Conservation (phyloP, 2,329 filamentous ascomycete species). For the Talaromyces sp. region DNA sequence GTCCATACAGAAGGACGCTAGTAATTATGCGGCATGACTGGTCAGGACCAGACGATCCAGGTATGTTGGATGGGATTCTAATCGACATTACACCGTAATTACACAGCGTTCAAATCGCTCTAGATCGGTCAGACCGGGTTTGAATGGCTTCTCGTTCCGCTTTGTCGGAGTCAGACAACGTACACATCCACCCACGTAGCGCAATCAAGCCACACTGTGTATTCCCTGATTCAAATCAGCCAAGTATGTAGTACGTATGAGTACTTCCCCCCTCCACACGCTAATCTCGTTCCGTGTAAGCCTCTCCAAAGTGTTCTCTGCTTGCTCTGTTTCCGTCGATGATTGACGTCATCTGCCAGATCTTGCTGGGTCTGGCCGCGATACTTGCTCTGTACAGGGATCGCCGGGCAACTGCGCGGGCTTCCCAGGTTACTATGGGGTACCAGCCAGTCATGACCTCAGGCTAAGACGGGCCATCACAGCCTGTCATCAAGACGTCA, state of each 20-base stretch:
- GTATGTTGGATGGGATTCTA: background rate
- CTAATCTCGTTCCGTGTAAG: background rate
- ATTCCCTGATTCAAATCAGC: background rate
- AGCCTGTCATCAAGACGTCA: constrained; percentile 18
- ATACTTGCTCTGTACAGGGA: background rate
- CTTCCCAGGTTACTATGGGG: background rate
- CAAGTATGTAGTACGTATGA: too few species aligned
- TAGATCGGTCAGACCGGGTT: background rate
- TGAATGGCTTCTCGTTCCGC: background rate
- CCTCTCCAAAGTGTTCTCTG: background rate
- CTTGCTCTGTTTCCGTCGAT: constrained; percentile 7
- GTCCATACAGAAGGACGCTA: background rate
- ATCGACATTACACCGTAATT: background rate
- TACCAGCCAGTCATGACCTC: constrained; percentile 10
- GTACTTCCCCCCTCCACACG: background rate
- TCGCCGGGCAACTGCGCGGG: background rate
- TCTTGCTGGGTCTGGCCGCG: background rate
- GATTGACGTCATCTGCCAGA: constrained; percentile 6
- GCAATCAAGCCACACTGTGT: background rate
- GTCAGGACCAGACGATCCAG: background rate
- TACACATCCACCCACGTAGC: background rate
- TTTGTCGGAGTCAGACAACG: background rate
- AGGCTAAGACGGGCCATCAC: background rate
- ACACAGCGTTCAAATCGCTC: background rate
- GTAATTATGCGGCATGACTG: background rate